Conservation (phyloP, 2,329 filamentous ascomycete species). For the Diaporthe vexans region DNA sequence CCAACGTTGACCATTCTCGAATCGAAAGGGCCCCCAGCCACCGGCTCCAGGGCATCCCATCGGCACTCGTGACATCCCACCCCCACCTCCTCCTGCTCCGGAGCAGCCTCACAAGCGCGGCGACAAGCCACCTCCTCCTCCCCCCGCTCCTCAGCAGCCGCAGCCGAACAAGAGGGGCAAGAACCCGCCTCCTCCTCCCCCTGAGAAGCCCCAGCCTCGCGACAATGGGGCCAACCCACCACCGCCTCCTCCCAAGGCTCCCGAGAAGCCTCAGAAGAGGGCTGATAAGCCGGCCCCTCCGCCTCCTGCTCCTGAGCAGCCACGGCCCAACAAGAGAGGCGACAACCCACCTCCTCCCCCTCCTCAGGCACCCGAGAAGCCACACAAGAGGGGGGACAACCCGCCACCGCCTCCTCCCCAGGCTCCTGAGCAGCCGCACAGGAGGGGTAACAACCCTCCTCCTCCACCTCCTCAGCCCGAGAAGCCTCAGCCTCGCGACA, state of each 20-base stretch:
- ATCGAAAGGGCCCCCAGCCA: conserved; percentile 11
- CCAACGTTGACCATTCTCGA: not conserved
- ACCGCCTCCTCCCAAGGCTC: not conserved
- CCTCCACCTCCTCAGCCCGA: not conserved
- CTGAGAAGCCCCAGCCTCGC: not conserved
- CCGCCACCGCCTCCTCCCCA: no score
- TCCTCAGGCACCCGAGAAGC: no score
- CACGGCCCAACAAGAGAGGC: not conserved
- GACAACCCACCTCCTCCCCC: not conserved
- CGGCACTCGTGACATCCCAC: not conserved
- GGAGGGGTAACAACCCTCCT: no score
- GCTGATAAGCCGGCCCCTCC: not conserved
- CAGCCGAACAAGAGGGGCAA: not conserved
- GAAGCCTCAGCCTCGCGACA: not conserved
- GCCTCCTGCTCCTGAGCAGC: not conserved
- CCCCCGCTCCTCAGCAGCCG: not conserved
- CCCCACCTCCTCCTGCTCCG: not conserved
- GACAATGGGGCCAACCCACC: not conserved
- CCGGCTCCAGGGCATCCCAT: not conserved
- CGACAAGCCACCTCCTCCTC: not conserved
- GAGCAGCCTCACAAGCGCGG: not conserved
- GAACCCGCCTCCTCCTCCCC: not conserved
- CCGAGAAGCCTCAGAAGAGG: not conserved
- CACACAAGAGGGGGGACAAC: no score
- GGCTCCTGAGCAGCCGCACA: no score